Percentiles rank a stretch among this genome's conserved stretches.
phyloP scores from a whole-genome alignment of 176 grass and related monocot species.

The Musa beccarii region DNA sequence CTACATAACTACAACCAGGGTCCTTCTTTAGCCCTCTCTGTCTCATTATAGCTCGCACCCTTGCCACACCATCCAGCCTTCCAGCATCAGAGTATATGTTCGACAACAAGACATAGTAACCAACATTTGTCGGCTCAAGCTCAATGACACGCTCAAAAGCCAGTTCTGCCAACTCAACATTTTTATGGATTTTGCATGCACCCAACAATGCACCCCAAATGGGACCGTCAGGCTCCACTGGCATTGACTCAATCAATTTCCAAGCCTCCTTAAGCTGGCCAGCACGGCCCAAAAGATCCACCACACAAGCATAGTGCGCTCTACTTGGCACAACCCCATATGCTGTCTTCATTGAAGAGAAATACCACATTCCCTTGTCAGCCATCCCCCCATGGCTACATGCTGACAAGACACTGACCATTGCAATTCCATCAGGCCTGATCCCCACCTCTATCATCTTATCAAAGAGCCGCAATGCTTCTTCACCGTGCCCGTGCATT shows the following conservation, averaged over 20 bases:
- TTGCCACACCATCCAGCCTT: constrained; percentile 29
- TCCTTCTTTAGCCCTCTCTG: constrained; percentile 55
- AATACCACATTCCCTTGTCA: constrained; percentile 40
- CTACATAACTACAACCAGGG: constrained; percentile 58
- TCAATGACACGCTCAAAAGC: constrained; percentile 38
- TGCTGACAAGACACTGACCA: constrained; percentile 49
- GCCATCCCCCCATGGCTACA: constrained; percentile 60
- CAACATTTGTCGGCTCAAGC: constrained; percentile 46
- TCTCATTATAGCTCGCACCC: constrained; percentile 46
- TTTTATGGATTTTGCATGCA: constrained; percentile 66
- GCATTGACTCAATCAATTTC: constrained; percentile 49
- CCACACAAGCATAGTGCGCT: constrained; percentile 69
- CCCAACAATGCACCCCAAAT: constrained; percentile 72
- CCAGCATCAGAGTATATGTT: constrained; percentile 53
- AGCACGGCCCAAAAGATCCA: constrained; percentile 57
- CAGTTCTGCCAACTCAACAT: constrained; percentile 36
- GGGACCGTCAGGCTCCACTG: constrained; percentile 38
- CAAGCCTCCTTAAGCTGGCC: constrained; percentile 36
- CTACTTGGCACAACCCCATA: constrained; percentile 22
- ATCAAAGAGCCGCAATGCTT: constrained; percentile 41
- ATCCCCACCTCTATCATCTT: constrained; percentile 35
- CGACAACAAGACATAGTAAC: constrained; percentile 60
- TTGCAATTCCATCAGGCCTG: constrained; percentile 31
- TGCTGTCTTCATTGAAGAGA: constrained; percentile 30
- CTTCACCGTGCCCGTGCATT: constrained; percentile 43